Evolutionary conservation across 768 basidiomycete genomes (phyloP).

Genomic region (Pulveroboletus ravenelii): DNA sequence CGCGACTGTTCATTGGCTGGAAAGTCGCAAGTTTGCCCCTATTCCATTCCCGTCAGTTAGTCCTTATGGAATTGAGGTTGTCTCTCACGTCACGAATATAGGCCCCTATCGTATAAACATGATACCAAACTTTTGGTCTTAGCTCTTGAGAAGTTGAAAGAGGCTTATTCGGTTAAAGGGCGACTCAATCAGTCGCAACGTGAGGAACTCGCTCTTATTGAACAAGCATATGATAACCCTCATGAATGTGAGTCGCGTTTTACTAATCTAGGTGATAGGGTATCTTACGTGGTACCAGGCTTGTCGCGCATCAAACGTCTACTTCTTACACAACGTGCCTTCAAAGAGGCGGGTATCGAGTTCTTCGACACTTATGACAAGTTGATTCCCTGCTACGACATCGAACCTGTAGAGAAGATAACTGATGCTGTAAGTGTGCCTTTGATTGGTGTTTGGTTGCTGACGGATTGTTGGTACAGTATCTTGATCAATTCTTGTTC

Average conservation of each 20-base stretch:
- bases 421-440: constrained; percentile 77
- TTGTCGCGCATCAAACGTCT: constrained; percentile 97
- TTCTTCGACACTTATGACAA: constrained; percentile 98
- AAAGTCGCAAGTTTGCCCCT: constrained; percentile 95
- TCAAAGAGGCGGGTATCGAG: constrained; percentile 97
- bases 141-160: constrained; percentile 96
- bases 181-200: constrained; percentile 97
- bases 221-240: constrained; percentile 99
- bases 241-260: constrained; percentile 72
- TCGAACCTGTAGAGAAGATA: constrained; percentile 99
- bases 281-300: constrained; percentile 36
- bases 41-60: constrained; percentile 89
- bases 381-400: constrained; percentile 97
- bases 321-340: constrained; percentile 92
- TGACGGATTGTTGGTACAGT: constrained; percentile 39
- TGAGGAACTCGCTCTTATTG: constrained; percentile 95
- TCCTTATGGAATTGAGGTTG: background rate
- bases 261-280: background rate
- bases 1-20: constrained; percentile 97
- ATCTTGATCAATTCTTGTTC: constrained; percentile 97
- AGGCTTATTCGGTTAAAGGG: constrained; percentile 97
- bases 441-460: background rate
- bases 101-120: constrained; percentile 96
- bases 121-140: constrained; percentile 97
- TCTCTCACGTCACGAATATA: constrained; percentile 23